These are phyloP conservation scores for Septoria linicola DNA, from an alignment of 2,329 filamentous ascomycete species.

Conservation along the genomic window DNA sequence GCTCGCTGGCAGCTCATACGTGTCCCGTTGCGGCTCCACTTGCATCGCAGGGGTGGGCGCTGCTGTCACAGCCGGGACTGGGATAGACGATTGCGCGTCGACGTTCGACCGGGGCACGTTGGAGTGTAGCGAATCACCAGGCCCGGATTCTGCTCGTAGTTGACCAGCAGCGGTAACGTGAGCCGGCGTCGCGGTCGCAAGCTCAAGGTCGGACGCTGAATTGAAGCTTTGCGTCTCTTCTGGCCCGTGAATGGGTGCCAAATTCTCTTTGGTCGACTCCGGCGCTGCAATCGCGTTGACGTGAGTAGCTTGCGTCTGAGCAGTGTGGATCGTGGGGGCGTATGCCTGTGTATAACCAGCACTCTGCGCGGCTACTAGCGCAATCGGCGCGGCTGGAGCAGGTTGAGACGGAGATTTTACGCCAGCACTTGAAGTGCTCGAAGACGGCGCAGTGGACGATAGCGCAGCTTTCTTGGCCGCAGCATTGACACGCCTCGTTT, in stretches of 20 bases:
- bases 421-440: background rate
- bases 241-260: background rate
- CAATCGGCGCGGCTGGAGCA: too few relatives aligned
- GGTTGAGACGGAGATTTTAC: too few relatives aligned
- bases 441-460: background rate
- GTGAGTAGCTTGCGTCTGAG: background rate
- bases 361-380: too few relatives aligned
- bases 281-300: too few relatives aligned
- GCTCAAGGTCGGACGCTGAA: background rate
- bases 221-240: background rate
- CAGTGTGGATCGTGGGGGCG: background rate
- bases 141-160: too few relatives aligned
- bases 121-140: too few relatives aligned
- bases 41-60: background rate
- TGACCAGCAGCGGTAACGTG: too few relatives aligned
- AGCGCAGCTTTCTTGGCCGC: conserved; percentile 35
- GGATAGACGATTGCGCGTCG: background rate
- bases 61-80: background rate
- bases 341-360: background rate
- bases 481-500: conserved; percentile 36
- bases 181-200: too few relatives aligned
- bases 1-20: too few relatives aligned
- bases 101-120: background rate
- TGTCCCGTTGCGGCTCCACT: too few relatives aligned
- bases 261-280: background rate